phyloP scores from a whole-genome alignment of 257 asterid species.

The Forsythia suspensa region DNA sequence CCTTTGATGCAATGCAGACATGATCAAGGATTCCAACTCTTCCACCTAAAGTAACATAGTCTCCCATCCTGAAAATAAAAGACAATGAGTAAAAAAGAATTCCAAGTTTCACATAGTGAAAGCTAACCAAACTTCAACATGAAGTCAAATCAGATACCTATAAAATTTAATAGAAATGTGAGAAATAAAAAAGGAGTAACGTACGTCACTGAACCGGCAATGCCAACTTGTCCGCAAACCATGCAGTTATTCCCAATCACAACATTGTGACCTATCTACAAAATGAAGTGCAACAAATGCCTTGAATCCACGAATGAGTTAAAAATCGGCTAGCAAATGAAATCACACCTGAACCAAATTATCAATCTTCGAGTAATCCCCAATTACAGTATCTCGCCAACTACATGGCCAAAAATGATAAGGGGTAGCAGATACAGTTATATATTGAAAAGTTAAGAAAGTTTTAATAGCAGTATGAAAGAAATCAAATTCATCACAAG shows the following conservation, averaged over 20 bases:
- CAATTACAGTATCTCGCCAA: slow-evolving; percentile 89
- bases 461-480: not conserved
- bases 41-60: slow-evolving; percentile 80
- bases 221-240: slow-evolving; percentile 89
- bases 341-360: slow-evolving; percentile 85
- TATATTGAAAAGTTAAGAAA: slow-evolving; percentile 3
- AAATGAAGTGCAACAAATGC: slow-evolving; percentile 19
- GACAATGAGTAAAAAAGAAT: not conserved
- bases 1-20: slow-evolving; percentile 73
- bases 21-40: slow-evolving; percentile 78
- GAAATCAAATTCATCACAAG: slow-evolving; percentile 1
- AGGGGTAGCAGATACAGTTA: not conserved
- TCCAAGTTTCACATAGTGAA: slow-evolving; percentile 12
- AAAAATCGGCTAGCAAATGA: slow-evolving; percentile 11
- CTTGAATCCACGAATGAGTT: slow-evolving; percentile 5
- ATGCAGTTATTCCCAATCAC: slow-evolving; percentile 72
- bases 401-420: slow-evolving; percentile 37
- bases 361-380: slow-evolving; percentile 88
- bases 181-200: slow-evolving; percentile 13
- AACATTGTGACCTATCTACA: slow-evolving; percentile 92
- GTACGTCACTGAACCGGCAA: slow-evolving; percentile 92
- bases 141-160: slow-evolving; percentile 7
- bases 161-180: not conserved
- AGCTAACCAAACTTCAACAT: slow-evolving; percentile 20
- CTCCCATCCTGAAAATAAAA: slow-evolving; percentile 61